A percentile compares a stretch with the other conserved stretches of the same genome.
Conservation (phyloP, 441 rosid species). For the Bruguiera hainesii region DNA sequence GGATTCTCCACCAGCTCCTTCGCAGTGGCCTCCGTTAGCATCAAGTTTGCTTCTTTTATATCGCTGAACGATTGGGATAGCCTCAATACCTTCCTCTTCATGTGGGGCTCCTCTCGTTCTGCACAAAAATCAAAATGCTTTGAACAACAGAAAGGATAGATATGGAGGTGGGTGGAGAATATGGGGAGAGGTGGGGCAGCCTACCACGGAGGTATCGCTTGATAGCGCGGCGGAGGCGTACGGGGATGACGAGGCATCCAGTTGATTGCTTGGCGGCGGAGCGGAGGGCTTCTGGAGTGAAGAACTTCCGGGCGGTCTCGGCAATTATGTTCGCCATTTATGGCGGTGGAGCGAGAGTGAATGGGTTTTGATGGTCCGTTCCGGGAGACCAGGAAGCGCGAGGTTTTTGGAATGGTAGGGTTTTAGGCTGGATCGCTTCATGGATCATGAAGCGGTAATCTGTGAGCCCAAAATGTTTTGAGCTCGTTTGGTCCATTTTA, state of each 20-base stretch:
- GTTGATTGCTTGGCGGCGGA: conserved; percentile 69
- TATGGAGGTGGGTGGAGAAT: not conserved
- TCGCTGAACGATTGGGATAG: conserved; percentile 59
- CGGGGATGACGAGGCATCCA: conserved; percentile 68
- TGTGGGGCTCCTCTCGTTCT: conserved; percentile 79
- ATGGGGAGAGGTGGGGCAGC: not conserved
- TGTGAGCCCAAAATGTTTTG: too few relatives aligned
- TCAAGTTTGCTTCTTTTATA: conserved; percentile 61
- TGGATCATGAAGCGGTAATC: too few relatives aligned
- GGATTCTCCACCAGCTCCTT: conserved; percentile 75
- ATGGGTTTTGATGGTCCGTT: not conserved
- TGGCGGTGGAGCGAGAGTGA: not conserved
- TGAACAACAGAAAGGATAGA: not conserved
- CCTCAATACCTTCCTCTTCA: conserved; percentile 74
- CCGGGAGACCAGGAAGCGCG: not conserved
- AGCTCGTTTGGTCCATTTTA: too few relatives aligned
- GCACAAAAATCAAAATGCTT: not conserved
- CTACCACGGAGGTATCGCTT: conserved; percentile 71
- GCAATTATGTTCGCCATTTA: conserved; percentile 49
- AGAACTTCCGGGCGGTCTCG: conserved; percentile 40
- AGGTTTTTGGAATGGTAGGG: too few relatives aligned
- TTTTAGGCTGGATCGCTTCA: too few relatives aligned
- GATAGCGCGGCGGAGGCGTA: conserved; percentile 84
- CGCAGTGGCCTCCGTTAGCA: conserved; percentile 45
- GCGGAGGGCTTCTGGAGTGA: conserved; percentile 50